A percentile compares a stretch with the other conserved stretches of the same genome.
These are phyloP conservation scores for Sarocladium strictum DNA, from an alignment of 2,329 filamentous ascomycete species.

Conservation along the genomic window DNA sequence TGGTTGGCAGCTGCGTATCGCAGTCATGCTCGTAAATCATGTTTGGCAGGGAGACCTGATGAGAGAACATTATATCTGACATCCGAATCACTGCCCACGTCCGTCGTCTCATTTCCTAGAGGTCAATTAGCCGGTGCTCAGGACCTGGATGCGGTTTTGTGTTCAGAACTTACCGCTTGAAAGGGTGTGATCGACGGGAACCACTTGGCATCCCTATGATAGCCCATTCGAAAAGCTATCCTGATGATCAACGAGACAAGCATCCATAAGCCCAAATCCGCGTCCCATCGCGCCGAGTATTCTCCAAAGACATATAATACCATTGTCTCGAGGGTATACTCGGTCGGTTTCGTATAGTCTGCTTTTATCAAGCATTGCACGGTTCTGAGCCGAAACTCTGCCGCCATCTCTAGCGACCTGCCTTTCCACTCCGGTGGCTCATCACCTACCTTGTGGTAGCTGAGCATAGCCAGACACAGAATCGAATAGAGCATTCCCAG, in stretches of 20 bases:
- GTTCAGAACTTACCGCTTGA: conserved; percentile 49
- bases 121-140: neutral
- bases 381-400: conserved; percentile 63
- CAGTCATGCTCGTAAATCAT: conserved; percentile 72
- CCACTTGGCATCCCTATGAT: conserved; percentile 71
- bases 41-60: conserved; percentile 58
- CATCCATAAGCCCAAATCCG: conserved; percentile 61
- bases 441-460: conserved; percentile 72
- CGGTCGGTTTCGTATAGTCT: conserved; percentile 70
- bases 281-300: conserved; percentile 66
- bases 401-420: conserved; percentile 52
- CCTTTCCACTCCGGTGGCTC: conserved; percentile 74
- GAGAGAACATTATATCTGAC: conserved; percentile 71
- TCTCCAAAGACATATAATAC: conserved; percentile 72
- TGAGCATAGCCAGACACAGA: conserved; percentile 71
- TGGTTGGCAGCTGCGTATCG: conserved; percentile 69
- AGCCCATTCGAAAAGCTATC: conserved; percentile 63
- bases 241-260: conserved; percentile 50
- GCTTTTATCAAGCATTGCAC: conserved; percentile 72
- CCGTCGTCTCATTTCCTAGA: conserved; percentile 62
- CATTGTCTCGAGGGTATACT: conserved; percentile 73
- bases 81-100: conserved; percentile 68
- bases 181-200: conserved; percentile 68
- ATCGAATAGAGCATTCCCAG: conserved; percentile 71
- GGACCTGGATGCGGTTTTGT: neutral